Evolutionary conservation across 2,329 filamentous ascomycete species (phyloP).

Genomic region (Didymella lethalis): DNA sequence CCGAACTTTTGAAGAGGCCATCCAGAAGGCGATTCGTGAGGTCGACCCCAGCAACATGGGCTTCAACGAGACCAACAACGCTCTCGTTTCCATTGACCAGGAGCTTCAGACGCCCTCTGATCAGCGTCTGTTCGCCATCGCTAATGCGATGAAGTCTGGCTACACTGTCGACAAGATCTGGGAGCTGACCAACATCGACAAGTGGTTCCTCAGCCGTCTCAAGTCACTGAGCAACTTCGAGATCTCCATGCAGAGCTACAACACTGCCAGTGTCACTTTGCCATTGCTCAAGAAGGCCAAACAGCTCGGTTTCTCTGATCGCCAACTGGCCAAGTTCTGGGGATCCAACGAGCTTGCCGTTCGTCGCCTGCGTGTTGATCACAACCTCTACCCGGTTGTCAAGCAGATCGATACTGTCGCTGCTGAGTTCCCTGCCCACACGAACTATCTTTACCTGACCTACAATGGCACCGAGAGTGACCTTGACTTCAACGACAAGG

Average conservation of each 20-base stretch:
- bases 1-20: slow-evolving; percentile 95
- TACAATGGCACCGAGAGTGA: slow-evolving; percentile 93
- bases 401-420: slow-evolving; percentile 99
- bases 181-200: slow-evolving; percentile 98
- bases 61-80: slow-evolving; percentile 80
- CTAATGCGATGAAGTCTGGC: slow-evolving; percentile 94
- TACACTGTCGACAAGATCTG: slow-evolving; percentile 97
- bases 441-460: slow-evolving; percentile 95
- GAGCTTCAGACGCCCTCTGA: slow-evolving; percentile 97
- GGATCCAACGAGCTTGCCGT: slow-evolving; percentile 93
- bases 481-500: slow-evolving; percentile 83
- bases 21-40: slow-evolving; percentile 95
- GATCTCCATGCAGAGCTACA: slow-evolving; percentile 76
- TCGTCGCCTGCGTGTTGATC: slow-evolving; percentile 82
- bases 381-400: slow-evolving; percentile 84
- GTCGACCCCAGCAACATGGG: slow-evolving; percentile 96
- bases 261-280: slow-evolving; percentile 69
- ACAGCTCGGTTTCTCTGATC: slow-evolving; percentile 91
- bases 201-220: slow-evolving; percentile 94
- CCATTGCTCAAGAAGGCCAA: slow-evolving; percentile 83
- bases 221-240: slow-evolving; percentile 91
- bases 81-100: slow-evolving; percentile 92
- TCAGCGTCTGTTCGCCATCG: slow-evolving; percentile 95
- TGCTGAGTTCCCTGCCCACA: slow-evolving; percentile 91
- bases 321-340: slow-evolving; percentile 93